Percentiles rank a stretch among this genome's conserved stretches.
phyloP scores from a whole-genome alignment of 192 early-diverging fungal species.

The Pilaira anomala region DNA sequence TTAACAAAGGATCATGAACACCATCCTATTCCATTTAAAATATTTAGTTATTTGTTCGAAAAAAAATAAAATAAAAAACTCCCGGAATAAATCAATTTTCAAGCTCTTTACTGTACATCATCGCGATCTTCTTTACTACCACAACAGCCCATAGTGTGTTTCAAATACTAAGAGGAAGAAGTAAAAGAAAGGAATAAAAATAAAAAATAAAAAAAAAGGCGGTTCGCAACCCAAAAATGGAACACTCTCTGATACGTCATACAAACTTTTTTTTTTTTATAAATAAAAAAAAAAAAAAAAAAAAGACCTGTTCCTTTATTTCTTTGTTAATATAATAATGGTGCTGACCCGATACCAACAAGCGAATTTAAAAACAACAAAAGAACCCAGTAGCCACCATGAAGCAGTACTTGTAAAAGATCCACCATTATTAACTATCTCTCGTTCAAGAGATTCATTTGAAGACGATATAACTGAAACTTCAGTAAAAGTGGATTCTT shows the following conservation, averaged over 20 bases:
- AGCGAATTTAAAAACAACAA: neutral
- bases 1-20: constrained; percentile 1
- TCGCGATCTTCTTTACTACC: constrained; percentile 23
- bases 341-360: constrained; percentile 25
- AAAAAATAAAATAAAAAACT: too few relatives aligned
- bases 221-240: too few relatives aligned
- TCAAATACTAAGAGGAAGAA: neutral
- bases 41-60: neutral
- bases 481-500: constrained; percentile 26
- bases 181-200: neutral
- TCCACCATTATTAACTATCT: constrained; percentile 25
- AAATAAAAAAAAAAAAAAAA: too few relatives aligned
- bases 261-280: too few relatives aligned
- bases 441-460: constrained; percentile 14
- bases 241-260: too few relatives aligned
- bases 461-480: constrained; percentile 8
- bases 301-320: too few relatives aligned
- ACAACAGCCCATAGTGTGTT: constrained; percentile 14
- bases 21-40: neutral
- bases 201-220: neutral
- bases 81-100: neutral
- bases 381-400: neutral
- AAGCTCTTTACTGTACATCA: constrained; percentile 2
- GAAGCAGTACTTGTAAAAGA: constrained; percentile 14
- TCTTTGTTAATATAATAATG: neutral